Percentiles rank a stretch among this genome's conserved stretches.
These are phyloP conservation scores for Fusarium burgessii DNA, from an alignment of 2,329 filamentous ascomycete genomes.

Conservation along the genomic window DNA sequence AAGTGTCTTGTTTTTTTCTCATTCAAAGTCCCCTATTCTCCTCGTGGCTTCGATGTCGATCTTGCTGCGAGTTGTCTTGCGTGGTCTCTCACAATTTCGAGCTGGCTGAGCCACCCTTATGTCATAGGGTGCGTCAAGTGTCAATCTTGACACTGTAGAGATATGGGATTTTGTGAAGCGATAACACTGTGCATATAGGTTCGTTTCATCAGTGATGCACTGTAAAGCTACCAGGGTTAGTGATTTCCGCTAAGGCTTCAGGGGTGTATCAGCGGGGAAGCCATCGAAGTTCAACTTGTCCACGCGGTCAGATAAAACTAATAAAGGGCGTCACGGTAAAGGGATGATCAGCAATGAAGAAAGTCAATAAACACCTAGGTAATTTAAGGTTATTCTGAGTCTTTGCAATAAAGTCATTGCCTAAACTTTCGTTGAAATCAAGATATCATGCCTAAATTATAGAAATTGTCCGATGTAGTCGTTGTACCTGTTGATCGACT, in stretches of 20 bases:
- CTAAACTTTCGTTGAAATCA: not conserved
- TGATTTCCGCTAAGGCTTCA: slow-evolving; percentile 31
- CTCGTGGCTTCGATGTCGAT: slow-evolving; percentile 46
- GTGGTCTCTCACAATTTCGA: slow-evolving; percentile 50
- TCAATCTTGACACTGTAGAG: slow-evolving; percentile 31
- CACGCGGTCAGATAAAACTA: slow-evolving; percentile 16
- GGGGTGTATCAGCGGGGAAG: slow-evolving; percentile 44
- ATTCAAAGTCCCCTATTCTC: slow-evolving; percentile 43
- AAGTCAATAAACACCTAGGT: too few species aligned
- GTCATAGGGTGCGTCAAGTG: slow-evolving; percentile 41
- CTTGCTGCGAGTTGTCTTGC: slow-evolving; percentile 45
- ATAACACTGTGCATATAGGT: slow-evolving; percentile 9
- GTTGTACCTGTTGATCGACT: slow-evolving; percentile 19
- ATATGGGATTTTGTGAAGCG: not conserved
- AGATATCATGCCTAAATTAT: not conserved
- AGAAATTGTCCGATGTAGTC: not conserved
- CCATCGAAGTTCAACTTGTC: slow-evolving; percentile 26
- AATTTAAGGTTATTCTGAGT: not conserved
- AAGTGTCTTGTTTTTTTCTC: slow-evolving; percentile 39
- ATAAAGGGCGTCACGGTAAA: not conserved
- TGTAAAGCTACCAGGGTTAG: slow-evolving; percentile 29
- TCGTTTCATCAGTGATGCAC: slow-evolving; percentile 12
- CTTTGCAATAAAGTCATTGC: not conserved
- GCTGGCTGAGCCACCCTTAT: slow-evolving; percentile 49
- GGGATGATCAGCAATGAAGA: not conserved